Percentiles rank a stretch among this genome's conserved stretches.
phyloP scores from a whole-genome alignment of 2,329 filamentous ascomycete species.

The Penicillium sp. region DNA sequence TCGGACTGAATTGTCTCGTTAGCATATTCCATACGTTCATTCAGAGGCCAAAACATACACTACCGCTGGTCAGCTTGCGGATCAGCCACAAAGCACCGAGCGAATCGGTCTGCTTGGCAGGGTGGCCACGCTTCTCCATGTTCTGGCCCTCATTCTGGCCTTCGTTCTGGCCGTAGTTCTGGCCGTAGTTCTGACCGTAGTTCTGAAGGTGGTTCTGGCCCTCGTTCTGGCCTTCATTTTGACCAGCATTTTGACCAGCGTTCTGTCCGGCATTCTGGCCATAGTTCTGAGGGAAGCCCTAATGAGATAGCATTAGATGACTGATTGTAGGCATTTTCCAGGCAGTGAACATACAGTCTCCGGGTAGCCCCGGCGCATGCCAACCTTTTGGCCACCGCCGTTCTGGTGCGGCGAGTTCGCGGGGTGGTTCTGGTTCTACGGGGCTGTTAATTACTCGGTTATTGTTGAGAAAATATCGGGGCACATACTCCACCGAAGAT shows the following conservation, averaged over 20 bases:
- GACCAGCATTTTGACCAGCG: constrained; percentile 2
- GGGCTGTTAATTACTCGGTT: neutral
- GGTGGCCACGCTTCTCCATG: neutral
- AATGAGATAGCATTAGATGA: neutral
- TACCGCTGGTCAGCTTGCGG: constrained; percentile 11
- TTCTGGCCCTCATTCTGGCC: constrained; percentile 7
- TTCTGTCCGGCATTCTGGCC: constrained; percentile 5
- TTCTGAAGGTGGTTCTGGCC: constrained; percentile 7
- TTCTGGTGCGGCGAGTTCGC: constrained; percentile 5
- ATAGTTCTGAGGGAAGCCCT: constrained; percentile 4
- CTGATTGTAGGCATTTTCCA: neutral
- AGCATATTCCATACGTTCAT: neutral
- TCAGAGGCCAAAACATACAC: constrained; percentile 1
- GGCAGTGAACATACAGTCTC: neutral
- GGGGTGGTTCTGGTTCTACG: constrained; percentile 9
- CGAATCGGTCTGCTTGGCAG: neutral
- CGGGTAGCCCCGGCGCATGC: neutral
- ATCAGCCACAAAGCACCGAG: constrained; percentile 4
- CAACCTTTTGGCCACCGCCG: neutral
- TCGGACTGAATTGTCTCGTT: constrained; percentile 1
- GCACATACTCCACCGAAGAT: constrained; percentile 19
- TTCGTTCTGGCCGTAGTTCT: constrained; percentile 1
- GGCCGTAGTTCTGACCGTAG: neutral
- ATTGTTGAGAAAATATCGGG: neutral
- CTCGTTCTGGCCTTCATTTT: constrained; percentile 8